Base-by-base conservation (phyloP, 23 red algal genomes). In the Agarophyton chilense region DNA sequence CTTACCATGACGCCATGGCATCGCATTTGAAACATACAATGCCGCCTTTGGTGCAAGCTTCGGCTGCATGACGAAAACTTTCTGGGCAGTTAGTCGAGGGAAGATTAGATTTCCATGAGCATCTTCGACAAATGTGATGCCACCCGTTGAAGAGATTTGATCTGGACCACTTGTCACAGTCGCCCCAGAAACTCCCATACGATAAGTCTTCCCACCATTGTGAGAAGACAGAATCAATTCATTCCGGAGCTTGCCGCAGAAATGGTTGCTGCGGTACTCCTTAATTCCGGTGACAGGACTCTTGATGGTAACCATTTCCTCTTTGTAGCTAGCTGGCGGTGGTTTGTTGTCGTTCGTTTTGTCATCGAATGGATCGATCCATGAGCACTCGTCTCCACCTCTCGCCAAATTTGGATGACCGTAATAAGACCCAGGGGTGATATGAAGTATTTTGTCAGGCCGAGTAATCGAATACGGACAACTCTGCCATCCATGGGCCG, bases 351-450 rank as follows among this genome's bases (percentile, higher is more conserved):
- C 77, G 14, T 58, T 63, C 77, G 77, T 70, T 42, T 57, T 46
- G 28, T 72, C 53, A 10, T 67, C 65, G 18, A 71, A 62, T n/a
- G 84, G 84, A 77, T 88, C 84, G 42, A 88, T 70, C 84, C 84
- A 88, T 4, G 52, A 52, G 31, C 84, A 88, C 49, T 88, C 84
- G 33, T 83, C 65, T n/a, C 62, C 77, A 43, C 77, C 88, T 18
- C 88, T 77, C 13, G 66, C 55, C 75, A 82, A 46, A 16, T 92
- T 92, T 21, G 88, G 75, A 63, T 92, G 88, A 2, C 88, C 88
- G 54, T 92, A 83, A 57, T 72, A 92, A 1, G 46, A 65, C 1
- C 88, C 88, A 7, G 62, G 42, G 13, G 78, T 53, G 34, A 92
- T 1, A 28, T 83, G 88, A 50, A 92, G 12, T 25, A 92, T 64